Evolutionary conservation across 2,329 filamentous ascomycete species (phyloP).

Genomic region (Chrysosphaeria jannelii): DNA sequence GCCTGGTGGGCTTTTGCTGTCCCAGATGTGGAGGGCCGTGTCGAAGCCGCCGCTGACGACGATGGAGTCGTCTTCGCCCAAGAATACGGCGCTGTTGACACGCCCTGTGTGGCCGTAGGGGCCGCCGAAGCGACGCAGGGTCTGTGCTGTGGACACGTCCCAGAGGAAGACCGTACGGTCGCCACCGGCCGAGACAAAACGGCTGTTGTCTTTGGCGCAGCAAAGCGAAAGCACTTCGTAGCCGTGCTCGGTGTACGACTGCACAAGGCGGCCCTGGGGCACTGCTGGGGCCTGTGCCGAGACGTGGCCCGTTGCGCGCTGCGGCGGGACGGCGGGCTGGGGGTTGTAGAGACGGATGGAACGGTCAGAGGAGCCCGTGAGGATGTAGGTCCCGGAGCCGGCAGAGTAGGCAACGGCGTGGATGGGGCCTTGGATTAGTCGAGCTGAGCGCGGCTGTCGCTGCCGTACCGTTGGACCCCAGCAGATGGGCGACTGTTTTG

Average conservation of each 20-base stretch:
- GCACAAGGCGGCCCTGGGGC: conserved; percentile 33
- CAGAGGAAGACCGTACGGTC: conserved; percentile 80
- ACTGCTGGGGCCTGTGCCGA: conserved; percentile 9
- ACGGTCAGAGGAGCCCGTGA: conserved; percentile 67
- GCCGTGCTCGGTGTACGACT: conserved; percentile 69
- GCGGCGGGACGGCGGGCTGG: conserved; percentile 9
- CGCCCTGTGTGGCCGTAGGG: conserved; percentile 43
- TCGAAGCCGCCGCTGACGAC: conserved; percentile 49
- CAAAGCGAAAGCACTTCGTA: conserved; percentile 69
- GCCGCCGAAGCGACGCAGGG: conserved; percentile 40
- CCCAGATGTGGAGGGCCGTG: conserved; percentile 49
- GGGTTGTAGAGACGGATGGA: conserved; percentile 69
- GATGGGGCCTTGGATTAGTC: conserved; percentile 24
- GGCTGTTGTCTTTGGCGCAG: conserved; percentile 47
- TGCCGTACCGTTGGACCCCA: conserved; percentile 24
- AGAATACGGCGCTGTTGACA: conserved; percentile 55
- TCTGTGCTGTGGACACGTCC: conserved; percentile 64
- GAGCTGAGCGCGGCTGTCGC: not conserved
- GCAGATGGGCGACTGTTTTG: conserved; percentile 21
- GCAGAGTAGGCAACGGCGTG: conserved; percentile 46
- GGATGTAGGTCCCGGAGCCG: conserved; percentile 42
- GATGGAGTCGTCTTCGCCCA: conserved; percentile 42
- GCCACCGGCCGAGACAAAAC: conserved; percentile 65
- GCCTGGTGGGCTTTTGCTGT: conserved; percentile 20
- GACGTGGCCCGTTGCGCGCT: conserved; percentile 7